Conservation (phyloP, 139 green algal genomes). For the Desmodesmus armatus region DNA sequence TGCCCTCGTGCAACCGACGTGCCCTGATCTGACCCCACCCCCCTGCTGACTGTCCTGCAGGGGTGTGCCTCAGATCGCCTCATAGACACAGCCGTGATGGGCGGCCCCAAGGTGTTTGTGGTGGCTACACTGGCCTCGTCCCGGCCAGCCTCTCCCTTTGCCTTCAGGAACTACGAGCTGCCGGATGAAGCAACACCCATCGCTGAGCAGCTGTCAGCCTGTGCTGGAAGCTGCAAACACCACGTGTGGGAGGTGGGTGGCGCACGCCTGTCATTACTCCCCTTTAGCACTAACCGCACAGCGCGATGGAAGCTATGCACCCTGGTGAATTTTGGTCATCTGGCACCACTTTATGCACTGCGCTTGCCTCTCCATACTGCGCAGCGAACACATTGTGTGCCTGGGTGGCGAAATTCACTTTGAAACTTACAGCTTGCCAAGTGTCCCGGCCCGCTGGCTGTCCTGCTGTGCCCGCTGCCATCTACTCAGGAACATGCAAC, state of each 20-base stretch:
- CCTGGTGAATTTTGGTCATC: not conserved
- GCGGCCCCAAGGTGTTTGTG: conserved; percentile 79
- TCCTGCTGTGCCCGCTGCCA: no score
- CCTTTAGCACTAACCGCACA: no score
- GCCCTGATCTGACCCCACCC: no score
- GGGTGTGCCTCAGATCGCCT: conserved; percentile 58
- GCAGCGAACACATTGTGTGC: no score
- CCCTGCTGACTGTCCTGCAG: no score
- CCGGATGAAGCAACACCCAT: conserved; percentile 38
- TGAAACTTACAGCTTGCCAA: no score
- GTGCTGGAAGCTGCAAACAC: conserved; percentile 66
- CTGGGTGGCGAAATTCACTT: no score
- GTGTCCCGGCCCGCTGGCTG: no score
- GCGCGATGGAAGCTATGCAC: not conserved
- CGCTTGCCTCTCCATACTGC: not conserved
- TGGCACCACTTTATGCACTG: not conserved
- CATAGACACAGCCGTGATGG: conserved; percentile 78
- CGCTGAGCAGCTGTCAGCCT: conserved; percentile 53
- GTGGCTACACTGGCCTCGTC: conserved; percentile 86
- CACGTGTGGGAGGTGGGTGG: conserved; percentile 72
- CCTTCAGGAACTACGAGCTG: conserved; percentile 84
- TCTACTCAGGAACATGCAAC: no score
- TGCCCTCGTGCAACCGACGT: no score
- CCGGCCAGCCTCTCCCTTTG: conserved; percentile 82
- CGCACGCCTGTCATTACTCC: no score